Percentiles rank a stretch among this genome's conserved stretches.
phyloP scores from a whole-genome alignment of 148 eudicot species.

The Dianthus caryophyllus region DNA sequence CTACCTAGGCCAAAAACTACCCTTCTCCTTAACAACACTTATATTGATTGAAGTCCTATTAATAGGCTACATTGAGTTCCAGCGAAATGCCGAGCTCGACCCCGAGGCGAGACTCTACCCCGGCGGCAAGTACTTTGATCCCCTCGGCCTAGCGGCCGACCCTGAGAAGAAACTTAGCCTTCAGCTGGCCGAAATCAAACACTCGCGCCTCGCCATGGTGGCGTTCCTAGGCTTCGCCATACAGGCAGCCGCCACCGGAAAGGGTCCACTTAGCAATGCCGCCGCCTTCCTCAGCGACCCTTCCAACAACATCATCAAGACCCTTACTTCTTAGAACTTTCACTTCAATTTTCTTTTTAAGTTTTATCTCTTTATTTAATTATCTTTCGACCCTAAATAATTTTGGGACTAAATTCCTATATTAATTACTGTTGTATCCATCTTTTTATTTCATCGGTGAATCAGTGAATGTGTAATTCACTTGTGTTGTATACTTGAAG shows the following conservation, averaged over 20 bases:
- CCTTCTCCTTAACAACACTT: conserved; percentile 70
- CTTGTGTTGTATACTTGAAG: conserved; percentile 10
- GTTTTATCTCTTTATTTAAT: not conserved
- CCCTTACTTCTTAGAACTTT: conserved; percentile 27
- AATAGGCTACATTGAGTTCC: conserved; percentile 89
- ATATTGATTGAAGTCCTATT: conserved; percentile 82
- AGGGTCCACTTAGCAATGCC: conserved; percentile 89
- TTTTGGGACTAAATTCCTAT: no score
- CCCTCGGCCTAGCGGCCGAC: conserved; percentile 73
- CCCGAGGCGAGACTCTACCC: conserved; percentile 79
- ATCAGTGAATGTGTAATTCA: not conserved
- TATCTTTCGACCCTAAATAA: no score
- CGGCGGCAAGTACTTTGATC: conserved; percentile 80
- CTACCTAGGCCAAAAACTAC: conserved; percentile 88
- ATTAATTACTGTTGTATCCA: no score
- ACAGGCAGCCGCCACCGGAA: conserved; percentile 94
- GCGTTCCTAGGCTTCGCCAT: conserved; percentile 87
- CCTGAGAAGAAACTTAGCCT: conserved; percentile 77
- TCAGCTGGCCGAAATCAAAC: conserved; percentile 90
- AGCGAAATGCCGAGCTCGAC: conserved; percentile 87
- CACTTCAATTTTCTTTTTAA: not conserved
- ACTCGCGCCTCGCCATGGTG: conserved; percentile 89
- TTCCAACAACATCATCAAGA: conserved; percentile 43
- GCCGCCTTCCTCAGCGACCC: conserved; percentile 91
- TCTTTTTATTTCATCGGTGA: no score